phyloP scores from a whole-genome alignment of 2,329 filamentous ascomycete genomes.

The Pseudopithomyces chartarum region DNA sequence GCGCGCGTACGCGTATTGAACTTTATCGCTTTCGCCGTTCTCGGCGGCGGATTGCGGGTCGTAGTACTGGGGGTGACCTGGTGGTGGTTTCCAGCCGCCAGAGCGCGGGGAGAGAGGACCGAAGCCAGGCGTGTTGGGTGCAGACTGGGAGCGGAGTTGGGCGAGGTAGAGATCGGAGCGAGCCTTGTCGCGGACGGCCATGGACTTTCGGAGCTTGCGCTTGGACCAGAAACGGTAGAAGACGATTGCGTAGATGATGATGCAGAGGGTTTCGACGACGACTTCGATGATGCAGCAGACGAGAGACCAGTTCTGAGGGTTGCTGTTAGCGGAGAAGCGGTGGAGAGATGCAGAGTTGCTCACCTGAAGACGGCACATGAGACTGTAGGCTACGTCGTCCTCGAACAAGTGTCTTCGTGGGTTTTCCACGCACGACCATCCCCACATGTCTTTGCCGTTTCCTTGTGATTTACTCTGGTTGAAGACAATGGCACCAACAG shows the following conservation, averaged over 20 bases:
- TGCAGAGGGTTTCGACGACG: slow-evolving; percentile 88
- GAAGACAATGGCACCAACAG: slow-evolving; percentile 80
- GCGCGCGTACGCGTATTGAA: slow-evolving; percentile 47
- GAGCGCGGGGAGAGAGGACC: slow-evolving; percentile 67
- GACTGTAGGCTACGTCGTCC: slow-evolving; percentile 82
- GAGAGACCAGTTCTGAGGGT: slow-evolving; percentile 81
- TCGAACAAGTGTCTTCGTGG: slow-evolving; percentile 76
- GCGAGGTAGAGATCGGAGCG: slow-evolving; percentile 93
- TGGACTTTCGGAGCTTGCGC: slow-evolving; percentile 91
- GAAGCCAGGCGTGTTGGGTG: slow-evolving; percentile 92
- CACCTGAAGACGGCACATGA: slow-evolving; percentile 88
- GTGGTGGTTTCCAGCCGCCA: slow-evolving; percentile 54
- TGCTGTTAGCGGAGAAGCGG: slow-evolving; percentile 14
- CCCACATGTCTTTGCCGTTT: slow-evolving; percentile 90
- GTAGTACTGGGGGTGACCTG: slow-evolving; percentile 47
- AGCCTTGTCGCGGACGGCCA: slow-evolving; percentile 93
- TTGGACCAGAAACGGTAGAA: slow-evolving; percentile 99
- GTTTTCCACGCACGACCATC: slow-evolving; percentile 96
- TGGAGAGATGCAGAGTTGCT: slow-evolving; percentile 29
- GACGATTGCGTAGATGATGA: slow-evolving; percentile 88
- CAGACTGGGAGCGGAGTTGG: slow-evolving; percentile 71
- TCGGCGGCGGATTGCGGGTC: slow-evolving; percentile 57
- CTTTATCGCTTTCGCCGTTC: slow-evolving; percentile 53
- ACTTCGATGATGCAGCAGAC: slow-evolving; percentile 98
- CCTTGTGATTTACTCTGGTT: slow-evolving; percentile 76